A percentile compares a stretch with the other conserved stretches of the same genome.
phyloP scores from a whole-genome alignment of 23 red algal genomes.

The Chondrus crispus region DNA sequence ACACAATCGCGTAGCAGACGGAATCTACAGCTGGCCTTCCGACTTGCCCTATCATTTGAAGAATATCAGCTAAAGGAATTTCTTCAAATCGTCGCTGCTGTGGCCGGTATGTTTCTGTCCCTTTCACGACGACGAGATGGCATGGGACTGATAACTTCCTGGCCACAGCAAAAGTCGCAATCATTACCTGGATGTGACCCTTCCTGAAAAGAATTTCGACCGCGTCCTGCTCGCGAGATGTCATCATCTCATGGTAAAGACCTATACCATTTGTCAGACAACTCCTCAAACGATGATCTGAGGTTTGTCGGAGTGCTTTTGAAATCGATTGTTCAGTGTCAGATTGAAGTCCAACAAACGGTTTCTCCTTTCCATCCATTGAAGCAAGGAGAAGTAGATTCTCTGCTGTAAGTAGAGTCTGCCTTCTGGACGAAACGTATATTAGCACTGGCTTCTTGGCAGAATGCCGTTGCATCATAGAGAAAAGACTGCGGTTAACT shows the following conservation, averaged over 20 bases:
- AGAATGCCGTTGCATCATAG: constrained; percentile 46
- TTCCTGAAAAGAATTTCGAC: constrained; percentile 49
- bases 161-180: constrained; percentile 16
- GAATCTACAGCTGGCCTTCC: constrained; percentile 43
- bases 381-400: constrained; percentile 57
- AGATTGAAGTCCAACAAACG: background rate
- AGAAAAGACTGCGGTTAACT: constrained; percentile 15
- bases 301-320: background rate
- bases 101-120: constrained; percentile 12
- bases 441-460: constrained; percentile 43
- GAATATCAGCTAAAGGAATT: constrained; percentile 41
- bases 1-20: constrained; percentile 14
- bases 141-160: constrained; percentile 1
- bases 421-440: constrained; percentile 62
- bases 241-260: constrained; percentile 55
- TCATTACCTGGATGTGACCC: constrained; percentile 53
- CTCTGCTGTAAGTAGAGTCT: constrained; percentile 52
- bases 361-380: constrained; percentile 39
- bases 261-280: constrained; percentile 66
- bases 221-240: background rate
- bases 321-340: background rate
- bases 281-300: constrained; percentile 3
- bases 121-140: constrained; percentile 41
- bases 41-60: constrained; percentile 63
- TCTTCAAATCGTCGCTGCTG: constrained; percentile 19